These are phyloP conservation scores for Microbotryum scabiosae DNA, from an alignment of 1,284 basidiomycete genomes.

Conservation along the genomic window DNA sequence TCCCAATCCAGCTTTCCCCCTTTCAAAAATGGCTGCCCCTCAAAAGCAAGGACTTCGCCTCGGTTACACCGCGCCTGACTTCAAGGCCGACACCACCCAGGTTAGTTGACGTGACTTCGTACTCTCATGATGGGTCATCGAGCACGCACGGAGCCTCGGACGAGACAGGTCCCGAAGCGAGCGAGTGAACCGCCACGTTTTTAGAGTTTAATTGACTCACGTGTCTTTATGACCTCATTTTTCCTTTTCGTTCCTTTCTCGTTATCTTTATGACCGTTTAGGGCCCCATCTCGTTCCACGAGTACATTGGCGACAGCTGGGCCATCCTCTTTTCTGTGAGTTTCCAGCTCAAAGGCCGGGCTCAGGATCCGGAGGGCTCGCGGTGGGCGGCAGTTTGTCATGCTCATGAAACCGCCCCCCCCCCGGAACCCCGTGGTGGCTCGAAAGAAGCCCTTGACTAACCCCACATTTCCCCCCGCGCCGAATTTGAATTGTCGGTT, in stretches of 20 bases:
- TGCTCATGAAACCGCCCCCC: too few relatives aligned
- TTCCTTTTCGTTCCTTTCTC: not conserved
- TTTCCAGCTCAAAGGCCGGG: too few relatives aligned
- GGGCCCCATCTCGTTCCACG: constrained; percentile 76
- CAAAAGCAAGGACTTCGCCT: constrained; percentile 34
- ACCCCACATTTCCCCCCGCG: too few relatives aligned
- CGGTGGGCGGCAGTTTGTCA: too few relatives aligned
- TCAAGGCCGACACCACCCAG: constrained; percentile 68
- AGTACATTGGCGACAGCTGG: constrained; percentile 85
- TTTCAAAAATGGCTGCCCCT: not conserved
- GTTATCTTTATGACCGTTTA: constrained; percentile 26
- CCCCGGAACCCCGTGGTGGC: too few relatives aligned
- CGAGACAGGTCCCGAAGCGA: too few relatives aligned
- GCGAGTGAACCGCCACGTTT: too few relatives aligned
- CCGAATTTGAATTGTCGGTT: not conserved
- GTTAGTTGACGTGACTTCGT: not conserved
- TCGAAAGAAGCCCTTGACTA: too few relatives aligned
- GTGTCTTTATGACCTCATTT: constrained; percentile 4
- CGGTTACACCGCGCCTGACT: constrained; percentile 64
- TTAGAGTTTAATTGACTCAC: too few relatives aligned
- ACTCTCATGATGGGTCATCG: too few relatives aligned
- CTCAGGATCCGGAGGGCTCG: too few relatives aligned
- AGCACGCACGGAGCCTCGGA: too few relatives aligned
- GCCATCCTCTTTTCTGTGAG: constrained; percentile 74
- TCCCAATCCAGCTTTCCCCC: not conserved